A percentile compares a stretch with the other conserved stretches of the same genome.
These are phyloP conservation scores for Fusarium sp. DNA, from an alignment of 2,329 filamentous ascomycete genomes.

Conservation along the genomic window DNA sequence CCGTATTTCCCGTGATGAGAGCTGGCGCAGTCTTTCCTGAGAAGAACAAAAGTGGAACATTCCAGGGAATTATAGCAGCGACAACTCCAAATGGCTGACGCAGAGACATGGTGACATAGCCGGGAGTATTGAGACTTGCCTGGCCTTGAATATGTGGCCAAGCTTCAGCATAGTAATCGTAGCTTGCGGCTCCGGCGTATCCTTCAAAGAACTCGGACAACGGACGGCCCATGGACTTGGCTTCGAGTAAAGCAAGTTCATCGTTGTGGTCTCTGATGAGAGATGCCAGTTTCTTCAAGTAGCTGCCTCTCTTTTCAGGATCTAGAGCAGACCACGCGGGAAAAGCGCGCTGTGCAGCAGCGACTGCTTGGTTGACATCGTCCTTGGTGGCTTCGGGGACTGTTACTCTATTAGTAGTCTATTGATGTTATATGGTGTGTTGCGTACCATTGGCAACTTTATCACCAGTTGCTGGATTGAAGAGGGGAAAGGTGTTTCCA, in stretches of 20 bases:
- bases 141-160: slow-evolving; percentile 58
- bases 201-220: slow-evolving; percentile 36
- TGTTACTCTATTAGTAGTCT: not conserved
- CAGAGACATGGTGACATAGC: slow-evolving; percentile 60
- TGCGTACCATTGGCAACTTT: slow-evolving; percentile 35
- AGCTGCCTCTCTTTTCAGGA: slow-evolving; percentile 56
- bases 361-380: slow-evolving; percentile 63
- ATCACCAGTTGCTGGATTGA: slow-evolving; percentile 35
- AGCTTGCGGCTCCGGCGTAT: slow-evolving; percentile 57
- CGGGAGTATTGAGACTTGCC: slow-evolving; percentile 63
- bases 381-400: slow-evolving; percentile 59
- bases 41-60: slow-evolving; percentile 62
- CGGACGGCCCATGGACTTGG: slow-evolving; percentile 40
- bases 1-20: slow-evolving; percentile 39
- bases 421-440: no score
- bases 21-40: slow-evolving; percentile 55
- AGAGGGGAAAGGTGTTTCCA: slow-evolving; percentile 36
- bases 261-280: slow-evolving; percentile 57
- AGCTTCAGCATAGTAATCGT: slow-evolving; percentile 59
- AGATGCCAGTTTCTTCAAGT: slow-evolving; percentile 61
- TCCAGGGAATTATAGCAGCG: slow-evolving; percentile 71
- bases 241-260: slow-evolving; percentile 56
- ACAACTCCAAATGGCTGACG: slow-evolving; percentile 66
- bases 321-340: slow-evolving; percentile 59
- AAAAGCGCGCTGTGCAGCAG: slow-evolving; percentile 63